phyloP scores from a whole-genome alignment of 306 rosid genomes.

The Lagenaria siceraria region DNA sequence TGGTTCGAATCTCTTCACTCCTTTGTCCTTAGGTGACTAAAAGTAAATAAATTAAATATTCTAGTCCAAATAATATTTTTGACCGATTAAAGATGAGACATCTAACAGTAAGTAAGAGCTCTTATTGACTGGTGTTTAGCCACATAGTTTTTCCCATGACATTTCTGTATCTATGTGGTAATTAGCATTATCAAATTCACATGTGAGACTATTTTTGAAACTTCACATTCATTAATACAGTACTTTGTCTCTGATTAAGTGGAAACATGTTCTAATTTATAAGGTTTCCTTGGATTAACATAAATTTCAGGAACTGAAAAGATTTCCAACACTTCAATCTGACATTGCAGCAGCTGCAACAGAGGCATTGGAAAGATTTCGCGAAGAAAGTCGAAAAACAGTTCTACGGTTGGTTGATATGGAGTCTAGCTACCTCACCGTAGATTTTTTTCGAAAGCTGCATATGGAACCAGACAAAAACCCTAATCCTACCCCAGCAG shows the following conservation, averaged over 20 bases:
- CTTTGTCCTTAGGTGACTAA: too few species aligned
- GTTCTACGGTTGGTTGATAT: slow-evolving; percentile 83
- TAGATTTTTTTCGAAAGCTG: slow-evolving; percentile 83
- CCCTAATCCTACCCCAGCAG: slow-evolving; percentile 31
- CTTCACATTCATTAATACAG: neutral
- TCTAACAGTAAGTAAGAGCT: neutral
- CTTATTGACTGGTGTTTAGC: neutral
- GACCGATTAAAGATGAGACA: neutral
- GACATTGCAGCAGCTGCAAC: slow-evolving; percentile 83
- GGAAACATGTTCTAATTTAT: neutral
- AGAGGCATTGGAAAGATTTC: slow-evolving; percentile 80
- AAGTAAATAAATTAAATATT: too few species aligned
- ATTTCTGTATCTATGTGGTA: neutral
- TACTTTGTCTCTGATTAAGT: neutral
- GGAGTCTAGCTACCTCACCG: slow-evolving; percentile 95
- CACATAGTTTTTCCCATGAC: neutral
- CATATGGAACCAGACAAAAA: slow-evolving; percentile 60
- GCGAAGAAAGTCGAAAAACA: slow-evolving; percentile 87
- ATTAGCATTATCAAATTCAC: neutral
- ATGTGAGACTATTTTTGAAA: neutral
- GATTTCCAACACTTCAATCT: slow-evolving; percentile 80
- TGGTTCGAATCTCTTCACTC: too few species aligned
- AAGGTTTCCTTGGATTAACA: slow-evolving; percentile 1
- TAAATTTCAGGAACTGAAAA: slow-evolving; percentile 64
- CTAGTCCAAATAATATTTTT: too few species aligned